Base-by-base conservation (phyloP, 768 basidiomycete genomes). In the Coprinellus micaceus region DNA sequence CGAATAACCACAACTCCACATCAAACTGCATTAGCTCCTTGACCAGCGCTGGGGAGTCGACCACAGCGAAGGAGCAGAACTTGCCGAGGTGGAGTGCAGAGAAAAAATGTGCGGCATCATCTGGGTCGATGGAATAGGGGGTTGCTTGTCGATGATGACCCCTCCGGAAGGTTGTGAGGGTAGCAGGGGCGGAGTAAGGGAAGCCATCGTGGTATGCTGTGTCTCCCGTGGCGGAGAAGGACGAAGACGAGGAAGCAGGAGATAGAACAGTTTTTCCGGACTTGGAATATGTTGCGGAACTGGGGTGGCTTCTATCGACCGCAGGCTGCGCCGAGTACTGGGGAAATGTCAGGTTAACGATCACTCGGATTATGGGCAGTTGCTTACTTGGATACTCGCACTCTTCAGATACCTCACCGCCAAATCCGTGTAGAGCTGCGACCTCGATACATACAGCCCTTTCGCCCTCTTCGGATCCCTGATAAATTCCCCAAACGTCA, bases 401-500 rank as follows among this genome's bases (percentile, higher is more conserved):
- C 49, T 51, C 30, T 29, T 51, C 49, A 51, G n/a, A 15, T 51
- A 51, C 49, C 49, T 28, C 19, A 51, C 33, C 49, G 49, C 49
- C 33, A 51, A 22, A 22, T 51, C 49, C 21, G 49, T 51, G 33
- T 51, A 51, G 30, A 51, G 21, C 49, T 51, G 49, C 11, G 49
- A 51, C 33, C 49, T 30, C n/a, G 49, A 51, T 4, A 51, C 49
- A 37, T 36, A 51, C 15, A 51, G 33, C 10, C 21, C 21, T 21
- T 37, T 51, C 49, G 49, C 26, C 15, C 49, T 12, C n/a, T 26
- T 17, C 24, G 49, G 49, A 6, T 51, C 49, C 49, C 49, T 33
- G 33, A 51, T 51, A 29, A 51, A 51, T 5, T 51, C 49, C 6
- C 15, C 30, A 22, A 51, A 51, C 21, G 49, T 30, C 33, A 21